These are phyloP conservation scores for Cercophora samala DNA, from an alignment of 495 filamentous ascomycete species.

Conservation along the genomic window DNA sequence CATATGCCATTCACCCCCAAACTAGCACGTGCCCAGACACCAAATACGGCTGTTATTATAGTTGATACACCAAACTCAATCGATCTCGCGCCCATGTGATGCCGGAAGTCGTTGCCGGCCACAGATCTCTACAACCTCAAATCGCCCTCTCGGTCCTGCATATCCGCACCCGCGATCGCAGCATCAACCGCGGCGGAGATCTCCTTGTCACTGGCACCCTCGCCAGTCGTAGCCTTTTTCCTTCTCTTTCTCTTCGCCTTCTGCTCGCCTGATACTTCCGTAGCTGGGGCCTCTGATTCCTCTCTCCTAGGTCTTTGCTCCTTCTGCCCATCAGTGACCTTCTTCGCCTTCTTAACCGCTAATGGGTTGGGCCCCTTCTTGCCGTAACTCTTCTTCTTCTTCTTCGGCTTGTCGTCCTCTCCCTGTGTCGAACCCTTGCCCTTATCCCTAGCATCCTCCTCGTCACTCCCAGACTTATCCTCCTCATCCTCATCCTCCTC, in stretches of 20 bases:
- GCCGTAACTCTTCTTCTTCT: slow-evolving; percentile 57
- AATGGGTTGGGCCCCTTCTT: slow-evolving; percentile 86
- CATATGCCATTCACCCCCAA: neutral
- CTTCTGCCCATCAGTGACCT: slow-evolving; percentile 13
- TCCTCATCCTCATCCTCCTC: slow-evolving; percentile 45
- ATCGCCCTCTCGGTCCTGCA: neutral
- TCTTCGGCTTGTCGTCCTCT: slow-evolving; percentile 42
- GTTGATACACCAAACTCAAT: neutral
- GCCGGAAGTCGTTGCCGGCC: too few species aligned
- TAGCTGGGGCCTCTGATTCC: slow-evolving; percentile 9
- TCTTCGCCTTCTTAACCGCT: slow-evolving; percentile 69
- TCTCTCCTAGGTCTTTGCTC: slow-evolving; percentile 22
- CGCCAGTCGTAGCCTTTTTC: slow-evolving; percentile 35
- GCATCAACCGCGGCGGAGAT: slow-evolving; percentile 20
- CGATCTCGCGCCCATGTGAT: too few species aligned
- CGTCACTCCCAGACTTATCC: slow-evolving; percentile 24
- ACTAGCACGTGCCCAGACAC: neutral
- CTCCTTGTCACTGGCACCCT: slow-evolving; percentile 15
- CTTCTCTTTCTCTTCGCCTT: slow-evolving; percentile 46
- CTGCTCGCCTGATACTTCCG: slow-evolving; percentile 21
- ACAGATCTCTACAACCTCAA: too few species aligned
- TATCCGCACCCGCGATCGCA: neutral
- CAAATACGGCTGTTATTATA: neutral
- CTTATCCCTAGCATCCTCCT: slow-evolving; percentile 26
- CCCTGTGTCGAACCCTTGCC: slow-evolving; percentile 24